Conservation (phyloP, 108 stramenopile species). For the Skeletonema grethae region DNA sequence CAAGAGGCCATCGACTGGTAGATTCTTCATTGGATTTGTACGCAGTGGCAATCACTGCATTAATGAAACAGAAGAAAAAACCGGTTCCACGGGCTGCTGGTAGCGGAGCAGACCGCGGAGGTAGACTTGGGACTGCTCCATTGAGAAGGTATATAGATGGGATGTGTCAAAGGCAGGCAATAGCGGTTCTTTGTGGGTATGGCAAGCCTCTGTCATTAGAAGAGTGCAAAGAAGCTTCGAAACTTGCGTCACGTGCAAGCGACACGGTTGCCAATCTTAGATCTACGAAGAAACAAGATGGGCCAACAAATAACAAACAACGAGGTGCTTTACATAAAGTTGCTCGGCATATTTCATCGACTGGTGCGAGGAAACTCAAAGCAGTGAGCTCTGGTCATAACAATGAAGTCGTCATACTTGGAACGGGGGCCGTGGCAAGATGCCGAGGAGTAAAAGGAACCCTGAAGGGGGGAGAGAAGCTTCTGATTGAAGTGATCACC, state of each 20-base stretch:
- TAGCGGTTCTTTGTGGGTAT: slow-evolving; percentile 70
- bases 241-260: slow-evolving; percentile 49
- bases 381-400: slow-evolving; percentile 70
- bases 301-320: slow-evolving; percentile 12
- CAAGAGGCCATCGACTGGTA: slow-evolving; percentile 76
- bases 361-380: slow-evolving; percentile 33
- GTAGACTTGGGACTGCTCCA: slow-evolving; percentile 78
- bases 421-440: slow-evolving; percentile 54
- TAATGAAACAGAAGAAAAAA: slow-evolving; percentile 55
- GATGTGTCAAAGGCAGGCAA: slow-evolving; percentile 72
- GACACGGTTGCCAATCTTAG: slow-evolving; percentile 56
- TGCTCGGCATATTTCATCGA: slow-evolving; percentile 32
- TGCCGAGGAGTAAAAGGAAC: slow-evolving; percentile 61
- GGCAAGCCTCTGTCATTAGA: slow-evolving; percentile 60
- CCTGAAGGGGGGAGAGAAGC: slow-evolving; percentile 52
- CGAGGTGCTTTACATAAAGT: slow-evolving; percentile 44
- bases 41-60: slow-evolving; percentile 42
- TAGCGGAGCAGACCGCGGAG: slow-evolving; percentile 53
- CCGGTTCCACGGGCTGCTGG: slow-evolving; percentile 67
- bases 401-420: slow-evolving; percentile 67
- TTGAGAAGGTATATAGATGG: slow-evolving; percentile 85
- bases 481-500: slow-evolving; percentile 57
- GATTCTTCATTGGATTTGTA: slow-evolving; percentile 78
- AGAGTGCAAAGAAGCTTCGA: slow-evolving; percentile 64
- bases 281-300: slow-evolving; percentile 33